phyloP scores from a whole-genome alignment of 257 asterid genomes.

The Voacanga thouarsii region DNA sequence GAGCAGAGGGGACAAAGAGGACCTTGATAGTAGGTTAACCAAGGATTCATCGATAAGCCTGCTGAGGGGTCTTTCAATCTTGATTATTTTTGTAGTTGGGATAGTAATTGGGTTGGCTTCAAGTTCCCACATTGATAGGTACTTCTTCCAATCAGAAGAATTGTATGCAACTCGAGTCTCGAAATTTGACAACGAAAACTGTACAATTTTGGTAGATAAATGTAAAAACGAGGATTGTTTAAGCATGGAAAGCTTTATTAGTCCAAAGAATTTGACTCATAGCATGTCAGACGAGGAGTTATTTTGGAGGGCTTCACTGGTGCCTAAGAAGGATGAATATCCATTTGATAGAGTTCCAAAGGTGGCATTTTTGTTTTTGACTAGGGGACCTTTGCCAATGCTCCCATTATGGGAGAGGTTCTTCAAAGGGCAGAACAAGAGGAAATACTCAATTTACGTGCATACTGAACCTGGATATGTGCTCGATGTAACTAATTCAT shows the following conservation, averaged over 20 bases:
- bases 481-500: conserved; percentile 56
- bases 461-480: conserved; percentile 70
- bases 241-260: conserved; percentile 50
- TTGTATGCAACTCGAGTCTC: conserved; percentile 9
- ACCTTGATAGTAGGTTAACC: conserved; percentile 34
- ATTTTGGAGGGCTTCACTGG: conserved; percentile 95
- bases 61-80: conserved; percentile 44
- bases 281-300: conserved; percentile 74
- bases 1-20: conserved; percentile 63
- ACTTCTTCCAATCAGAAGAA: conserved; percentile 49
- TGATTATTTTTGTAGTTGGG: conserved; percentile 76
- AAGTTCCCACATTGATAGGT: conserved; percentile 74
- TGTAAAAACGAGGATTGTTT: conserved; percentile 50
- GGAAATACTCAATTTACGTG: conserved; percentile 65
- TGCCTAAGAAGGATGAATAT: conserved; percentile 66
- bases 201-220: conserved; percentile 25
- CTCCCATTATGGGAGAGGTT: conserved; percentile 94
- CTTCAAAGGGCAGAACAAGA: conserved; percentile 59
- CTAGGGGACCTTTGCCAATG: conserved; percentile 84
- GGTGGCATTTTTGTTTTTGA: conserved; percentile 91
- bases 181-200: conserved; percentile 3
- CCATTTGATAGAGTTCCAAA: conserved; percentile 75
- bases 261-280: conserved; percentile 55
- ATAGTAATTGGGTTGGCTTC: conserved; percentile 81
- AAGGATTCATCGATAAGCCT: conserved; percentile 62